These are phyloP conservation scores for Globisporangium nunn DNA, from an alignment of 352 stramenopile genomes.

Conservation along the genomic window DNA sequence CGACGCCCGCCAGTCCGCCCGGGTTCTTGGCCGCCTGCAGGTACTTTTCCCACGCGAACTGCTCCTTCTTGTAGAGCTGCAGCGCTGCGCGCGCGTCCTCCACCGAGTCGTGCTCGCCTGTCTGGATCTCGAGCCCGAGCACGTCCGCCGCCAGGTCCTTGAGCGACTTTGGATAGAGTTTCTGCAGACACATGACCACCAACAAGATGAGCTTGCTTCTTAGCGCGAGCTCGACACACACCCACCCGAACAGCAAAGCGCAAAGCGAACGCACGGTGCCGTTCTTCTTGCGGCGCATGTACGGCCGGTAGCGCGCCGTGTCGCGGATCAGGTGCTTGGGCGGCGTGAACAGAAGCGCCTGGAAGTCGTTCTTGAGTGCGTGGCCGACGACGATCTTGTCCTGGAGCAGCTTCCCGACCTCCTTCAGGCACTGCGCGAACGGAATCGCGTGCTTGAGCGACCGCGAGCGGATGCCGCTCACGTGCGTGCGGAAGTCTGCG, in stretches of 20 bases:
- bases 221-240: no score
- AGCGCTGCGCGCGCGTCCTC: slow-evolving; percentile 74
- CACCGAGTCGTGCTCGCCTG: slow-evolving; percentile 85
- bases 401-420: slow-evolving; percentile 73
- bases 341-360: slow-evolving; percentile 81
- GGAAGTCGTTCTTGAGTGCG: slow-evolving; percentile 82
- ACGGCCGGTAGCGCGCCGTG: slow-evolving; percentile 77
- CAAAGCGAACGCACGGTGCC: slow-evolving; percentile 47
- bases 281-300: slow-evolving; percentile 83
- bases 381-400: slow-evolving; percentile 82
- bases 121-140: slow-evolving; percentile 60
- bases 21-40: slow-evolving; percentile 54
- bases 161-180: slow-evolving; percentile 80
- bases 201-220: no score
- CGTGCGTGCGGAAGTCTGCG: slow-evolving; percentile 76
- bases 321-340: slow-evolving; percentile 76
- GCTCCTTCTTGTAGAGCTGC: slow-evolving; percentile 77
- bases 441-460: slow-evolving; percentile 68
- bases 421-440: slow-evolving; percentile 73
- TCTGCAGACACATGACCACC: slow-evolving; percentile 25
- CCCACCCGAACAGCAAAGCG: not conserved
- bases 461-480: slow-evolving; percentile 73
- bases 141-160: slow-evolving; percentile 72
- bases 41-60: slow-evolving; percentile 84
- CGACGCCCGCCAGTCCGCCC: slow-evolving; percentile 41